phyloP scores from a whole-genome alignment of 345 rosid genomes.

The Rhizophora apiculata region DNA sequence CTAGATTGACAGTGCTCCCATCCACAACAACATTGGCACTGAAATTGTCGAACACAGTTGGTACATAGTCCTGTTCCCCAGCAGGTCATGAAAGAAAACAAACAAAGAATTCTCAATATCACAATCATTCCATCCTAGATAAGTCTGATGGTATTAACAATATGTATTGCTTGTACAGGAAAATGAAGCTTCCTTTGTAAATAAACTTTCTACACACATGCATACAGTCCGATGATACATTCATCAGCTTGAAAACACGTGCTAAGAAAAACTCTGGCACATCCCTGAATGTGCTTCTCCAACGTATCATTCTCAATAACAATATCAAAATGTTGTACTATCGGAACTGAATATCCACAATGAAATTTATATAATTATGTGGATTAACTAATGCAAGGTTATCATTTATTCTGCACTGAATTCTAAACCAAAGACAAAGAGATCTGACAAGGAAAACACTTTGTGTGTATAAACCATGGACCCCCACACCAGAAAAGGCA shows the following conservation, averaged over 20 bases:
- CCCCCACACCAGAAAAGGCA: background rate
- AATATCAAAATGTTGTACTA: background rate
- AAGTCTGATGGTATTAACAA: background rate
- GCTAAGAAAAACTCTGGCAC: too few relatives aligned
- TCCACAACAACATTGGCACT: conserved; percentile 82
- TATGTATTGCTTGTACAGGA: background rate
- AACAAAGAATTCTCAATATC: background rate
- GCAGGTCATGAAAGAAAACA: background rate
- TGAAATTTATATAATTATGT: background rate
- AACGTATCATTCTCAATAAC: background rate
- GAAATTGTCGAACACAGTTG: conserved; percentile 83
- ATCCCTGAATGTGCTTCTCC: background rate
- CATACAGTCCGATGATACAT: too few relatives aligned
- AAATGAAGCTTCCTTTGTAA: too few relatives aligned
- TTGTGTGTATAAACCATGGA: too few relatives aligned
- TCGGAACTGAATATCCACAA: background rate
- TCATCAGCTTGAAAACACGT: too few relatives aligned
- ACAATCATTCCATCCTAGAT: background rate
- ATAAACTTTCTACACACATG: too few relatives aligned
- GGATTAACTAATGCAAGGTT: background rate
- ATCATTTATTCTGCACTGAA: background rate
- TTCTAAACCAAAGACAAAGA: background rate
- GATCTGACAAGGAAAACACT: too few relatives aligned
- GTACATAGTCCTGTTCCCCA: conserved; percentile 66
- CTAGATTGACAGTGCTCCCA: conserved; percentile 73